Conservation (phyloP, 2,329 filamentous ascomycete genomes). For the Xylaria polymorpha region DNA sequence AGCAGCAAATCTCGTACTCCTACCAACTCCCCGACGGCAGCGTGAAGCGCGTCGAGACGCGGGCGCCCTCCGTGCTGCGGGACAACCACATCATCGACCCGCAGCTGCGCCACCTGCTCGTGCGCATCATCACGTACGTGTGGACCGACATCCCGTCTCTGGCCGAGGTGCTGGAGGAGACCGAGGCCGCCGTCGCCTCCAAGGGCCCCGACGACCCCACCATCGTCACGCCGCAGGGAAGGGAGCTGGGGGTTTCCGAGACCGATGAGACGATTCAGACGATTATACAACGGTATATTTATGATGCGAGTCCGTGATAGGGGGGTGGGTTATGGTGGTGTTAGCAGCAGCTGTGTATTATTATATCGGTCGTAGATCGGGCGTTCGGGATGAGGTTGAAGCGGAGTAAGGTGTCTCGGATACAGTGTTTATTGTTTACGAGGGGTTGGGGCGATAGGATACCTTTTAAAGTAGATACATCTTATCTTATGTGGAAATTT, state of each 20-base stretch:
- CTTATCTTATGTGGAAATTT: background rate
- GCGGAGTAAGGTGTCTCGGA: background rate
- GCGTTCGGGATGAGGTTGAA: no score
- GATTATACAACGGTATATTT: constrained; percentile 15
- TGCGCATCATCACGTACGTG: background rate
- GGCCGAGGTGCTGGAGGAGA: background rate
- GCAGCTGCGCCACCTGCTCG: constrained; percentile 12
- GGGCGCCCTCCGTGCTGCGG: background rate
- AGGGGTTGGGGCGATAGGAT: background rate
- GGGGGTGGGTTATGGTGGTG: background rate
- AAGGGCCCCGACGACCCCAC: background rate
- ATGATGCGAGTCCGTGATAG: background rate
- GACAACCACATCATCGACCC: background rate
- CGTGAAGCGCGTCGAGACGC: background rate
- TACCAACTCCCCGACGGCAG: background rate
- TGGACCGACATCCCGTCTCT: background rate
- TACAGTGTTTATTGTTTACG: background rate
- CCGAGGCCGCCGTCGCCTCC: constrained; percentile 1
- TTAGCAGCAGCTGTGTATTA: background rate
- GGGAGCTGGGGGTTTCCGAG: background rate
- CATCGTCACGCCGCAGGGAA: background rate
- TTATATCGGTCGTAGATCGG: background rate
- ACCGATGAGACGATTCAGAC: constrained; percentile 8
- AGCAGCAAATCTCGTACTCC: background rate
- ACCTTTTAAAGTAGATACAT: background rate